Base-by-base conservation (phyloP, 179 eudicot species). In the Silene noctiflora region DNA sequence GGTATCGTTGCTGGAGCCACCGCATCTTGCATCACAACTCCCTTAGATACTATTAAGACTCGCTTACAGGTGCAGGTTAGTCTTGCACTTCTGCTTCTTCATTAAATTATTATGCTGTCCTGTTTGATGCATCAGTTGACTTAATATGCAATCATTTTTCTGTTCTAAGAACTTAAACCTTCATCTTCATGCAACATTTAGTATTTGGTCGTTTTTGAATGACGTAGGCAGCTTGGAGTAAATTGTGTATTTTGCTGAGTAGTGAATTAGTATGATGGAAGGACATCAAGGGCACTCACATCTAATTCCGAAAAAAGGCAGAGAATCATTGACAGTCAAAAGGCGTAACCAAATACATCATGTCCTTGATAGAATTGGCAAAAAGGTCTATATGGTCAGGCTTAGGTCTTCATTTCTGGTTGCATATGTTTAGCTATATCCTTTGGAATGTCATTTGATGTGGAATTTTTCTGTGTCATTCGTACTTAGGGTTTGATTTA, bases 21-120 rank as follows among this genome's bases (percentile, higher is more conserved):
- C 14, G 91, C 97, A 74, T 89, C 98, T 75, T 92, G 89, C 83
- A 87, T 90, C 77, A 92, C 98, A 64, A 94, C 98, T 62, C 97
- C 98, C 21, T 67, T 92, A 83, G 98, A 94, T 77, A 94, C 97
- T 29, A 90, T 94, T 58, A 94, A 92, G 86, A 94, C 98, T 66
- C 96, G 98, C 25, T 80, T 90, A 48, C 97, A 94, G 89, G 98
- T 92, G 63, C 82, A 90, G 94, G 95, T 92, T 60, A 86, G 25
- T 60, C 39, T 27, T 64, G 39, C 68, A 27, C 39, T 16, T 29
- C 42, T 29, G 6, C 69, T 66, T 33, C 67, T 17, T 53, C 5
- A 53, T 53, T 53, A 14, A 4, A 51, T 51, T 51, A 4, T 51
- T 51, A 51, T 51, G 58, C 4, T 51, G 58, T 51, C 58, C n/a